Evolutionary conservation across 805 yeast species (phyloP).

Genomic region (Wickerhamiella bombiphila): DNA sequence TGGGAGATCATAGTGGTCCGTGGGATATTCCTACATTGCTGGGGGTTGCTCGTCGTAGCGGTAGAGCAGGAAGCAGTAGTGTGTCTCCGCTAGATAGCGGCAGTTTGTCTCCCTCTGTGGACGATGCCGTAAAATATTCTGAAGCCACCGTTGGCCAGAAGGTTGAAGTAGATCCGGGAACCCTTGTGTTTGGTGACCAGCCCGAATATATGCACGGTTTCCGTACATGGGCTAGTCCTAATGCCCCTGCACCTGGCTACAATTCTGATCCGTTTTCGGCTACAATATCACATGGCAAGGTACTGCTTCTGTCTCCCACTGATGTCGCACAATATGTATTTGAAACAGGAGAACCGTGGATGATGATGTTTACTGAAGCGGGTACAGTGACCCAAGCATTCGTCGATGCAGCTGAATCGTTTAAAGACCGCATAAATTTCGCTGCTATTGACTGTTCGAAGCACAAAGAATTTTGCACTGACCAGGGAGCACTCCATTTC

Average conservation of each 20-base stretch:
- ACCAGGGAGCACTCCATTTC: conserved; percentile 20
- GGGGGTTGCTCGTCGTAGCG: not conserved
- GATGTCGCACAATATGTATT: conserved; percentile 21
- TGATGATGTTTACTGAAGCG: conserved; percentile 29
- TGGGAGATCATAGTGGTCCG: not conserved
- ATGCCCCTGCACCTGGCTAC: conserved; percentile 14
- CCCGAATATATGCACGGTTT: conserved; percentile 14
- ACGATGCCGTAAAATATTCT: conserved; percentile 13
- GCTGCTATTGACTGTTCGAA: conserved; percentile 29
- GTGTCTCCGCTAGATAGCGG: too few relatives aligned
- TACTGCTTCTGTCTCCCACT: conserved; percentile 19
- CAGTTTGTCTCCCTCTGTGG: not conserved
- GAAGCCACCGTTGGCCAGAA: conserved; percentile 11
- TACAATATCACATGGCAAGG: conserved; percentile 21
- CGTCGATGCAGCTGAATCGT: conserved; percentile 23
- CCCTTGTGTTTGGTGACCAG: conserved; percentile 11
- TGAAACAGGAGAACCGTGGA: conserved; percentile 24
- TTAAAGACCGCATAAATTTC: conserved; percentile 24
- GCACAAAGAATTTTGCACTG: conserved; percentile 22
- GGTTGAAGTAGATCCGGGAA: conserved; percentile 14
- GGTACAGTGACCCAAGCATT: conserved; percentile 24
- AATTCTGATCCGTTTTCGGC: conserved; percentile 6
- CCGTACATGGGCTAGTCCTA: conserved; percentile 14
- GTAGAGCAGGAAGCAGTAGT: too few relatives aligned
- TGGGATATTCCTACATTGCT: not conserved